Percentiles rank a stretch among this genome's conserved stretches.
phyloP scores from a whole-genome alignment of 345 rosid genomes.

The Linum usitatissimum region DNA sequence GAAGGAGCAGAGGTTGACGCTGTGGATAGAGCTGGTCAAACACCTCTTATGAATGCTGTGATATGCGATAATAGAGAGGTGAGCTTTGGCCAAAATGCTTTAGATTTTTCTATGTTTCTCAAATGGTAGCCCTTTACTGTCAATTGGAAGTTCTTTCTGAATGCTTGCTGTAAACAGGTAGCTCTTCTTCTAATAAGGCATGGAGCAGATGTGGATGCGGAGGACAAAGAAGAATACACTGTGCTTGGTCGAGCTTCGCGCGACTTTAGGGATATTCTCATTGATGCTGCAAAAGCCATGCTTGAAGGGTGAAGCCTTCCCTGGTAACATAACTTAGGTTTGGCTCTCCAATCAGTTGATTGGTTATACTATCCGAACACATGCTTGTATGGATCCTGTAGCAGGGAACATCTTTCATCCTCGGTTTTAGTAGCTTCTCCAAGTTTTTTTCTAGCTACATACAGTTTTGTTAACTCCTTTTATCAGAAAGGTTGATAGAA shows the following conservation, averaged over 20 bases:
- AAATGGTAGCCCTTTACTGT: background rate
- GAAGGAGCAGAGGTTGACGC: conserved; percentile 89
- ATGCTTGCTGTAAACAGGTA: conserved; percentile 33
- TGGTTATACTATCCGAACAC: background rate
- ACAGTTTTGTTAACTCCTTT: no score
- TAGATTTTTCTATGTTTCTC: background rate
- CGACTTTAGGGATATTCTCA: conserved; percentile 44
- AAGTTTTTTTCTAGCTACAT: no score
- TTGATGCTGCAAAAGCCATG: conserved; percentile 78
- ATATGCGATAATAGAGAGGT: conserved; percentile 62
- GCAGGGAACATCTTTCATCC: no score
- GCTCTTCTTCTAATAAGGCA: conserved; percentile 72
- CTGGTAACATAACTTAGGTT: background rate
- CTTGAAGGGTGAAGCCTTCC: conserved; percentile 42
- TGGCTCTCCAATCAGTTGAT: background rate
- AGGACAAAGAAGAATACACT: conserved; percentile 92
- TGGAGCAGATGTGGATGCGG: conserved; percentile 81
- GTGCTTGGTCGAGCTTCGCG: conserved; percentile 78
- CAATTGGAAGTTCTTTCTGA: background rate
- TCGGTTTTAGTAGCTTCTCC: no score
- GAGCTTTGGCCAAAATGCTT: conserved; percentile 6
- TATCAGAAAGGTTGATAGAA: no score
- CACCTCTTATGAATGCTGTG: conserved; percentile 80
- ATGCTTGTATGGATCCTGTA: background rate
- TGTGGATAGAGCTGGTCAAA: conserved; percentile 70